Percentiles rank a stretch among this genome's conserved stretches.
Evolutionary conservation across 805 yeast genomes (phyloP).

Genomic region (Maudiozyma bulderi): DNA sequence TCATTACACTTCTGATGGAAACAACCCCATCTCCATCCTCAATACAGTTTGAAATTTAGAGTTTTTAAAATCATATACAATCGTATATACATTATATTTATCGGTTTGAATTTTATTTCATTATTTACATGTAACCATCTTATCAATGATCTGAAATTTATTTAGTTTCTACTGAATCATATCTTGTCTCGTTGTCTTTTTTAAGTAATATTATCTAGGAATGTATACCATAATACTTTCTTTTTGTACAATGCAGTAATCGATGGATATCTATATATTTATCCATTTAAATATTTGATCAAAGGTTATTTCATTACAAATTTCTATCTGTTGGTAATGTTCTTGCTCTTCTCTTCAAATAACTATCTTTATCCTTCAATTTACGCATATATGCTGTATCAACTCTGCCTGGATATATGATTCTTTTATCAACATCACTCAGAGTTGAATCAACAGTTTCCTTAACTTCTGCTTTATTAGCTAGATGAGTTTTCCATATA

Average conservation of each 20-base stretch:
- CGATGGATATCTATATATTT: too few relatives aligned
- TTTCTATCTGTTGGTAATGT: constrained; percentile 42
- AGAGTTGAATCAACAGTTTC: constrained; percentile 19
- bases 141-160: neutral
- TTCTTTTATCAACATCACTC: constrained; percentile 50
- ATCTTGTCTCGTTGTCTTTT: neutral
- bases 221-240: neutral
- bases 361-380: constrained; percentile 44
- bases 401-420: constrained; percentile 67
- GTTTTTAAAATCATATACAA: too few relatives aligned
- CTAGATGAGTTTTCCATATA: constrained; percentile 47
- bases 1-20: too few relatives aligned
- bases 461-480: constrained; percentile 16
- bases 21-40: too few relatives aligned
- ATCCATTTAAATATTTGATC: too few relatives aligned
- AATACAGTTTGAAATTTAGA: too few relatives aligned
- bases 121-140: neutral
- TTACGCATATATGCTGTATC: constrained; percentile 37
- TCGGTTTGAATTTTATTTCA: neutral
- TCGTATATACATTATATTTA: too few relatives aligned
- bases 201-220: neutral
- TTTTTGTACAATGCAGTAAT: neutral
- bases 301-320: constrained; percentile 1
- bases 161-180: neutral
- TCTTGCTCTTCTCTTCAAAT: constrained; percentile 45